phyloP scores from a whole-genome alignment of 768 basidiomycete species.

The Phylloporus arenicola region DNA sequence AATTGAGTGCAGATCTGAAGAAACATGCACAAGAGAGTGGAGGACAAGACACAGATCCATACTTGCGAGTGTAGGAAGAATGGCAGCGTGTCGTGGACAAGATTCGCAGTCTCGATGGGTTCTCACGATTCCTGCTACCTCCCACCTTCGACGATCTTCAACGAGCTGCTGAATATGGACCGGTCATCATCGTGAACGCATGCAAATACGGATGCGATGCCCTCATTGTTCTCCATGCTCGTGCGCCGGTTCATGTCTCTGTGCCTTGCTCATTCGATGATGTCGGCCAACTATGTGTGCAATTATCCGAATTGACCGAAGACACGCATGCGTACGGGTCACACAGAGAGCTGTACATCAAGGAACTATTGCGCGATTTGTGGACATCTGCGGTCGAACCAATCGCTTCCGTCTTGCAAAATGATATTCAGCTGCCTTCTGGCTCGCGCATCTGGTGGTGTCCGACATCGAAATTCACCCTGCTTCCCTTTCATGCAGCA shows the following conservation, averaged over 20 bases:
- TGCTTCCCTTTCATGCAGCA: not conserved
- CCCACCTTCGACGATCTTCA: not conserved
- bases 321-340: not conserved
- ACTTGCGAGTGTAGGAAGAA: not conserved
- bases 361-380: not conserved
- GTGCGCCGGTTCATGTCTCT: not conserved
- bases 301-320: not conserved
- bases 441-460: not conserved
- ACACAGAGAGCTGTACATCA: not conserved
- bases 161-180: not conserved
- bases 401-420: not conserved
- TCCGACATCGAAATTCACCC: not conserved
- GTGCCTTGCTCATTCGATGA: not conserved
- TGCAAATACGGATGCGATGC: not conserved
- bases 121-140: not conserved
- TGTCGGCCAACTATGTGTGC: not conserved
- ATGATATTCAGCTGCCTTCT: not conserved
- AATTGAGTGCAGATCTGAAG: not conserved
- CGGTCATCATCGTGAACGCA: not conserved
- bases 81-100: not conserved
- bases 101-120: not conserved
- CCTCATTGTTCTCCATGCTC: not conserved
- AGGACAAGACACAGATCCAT: not conserved
- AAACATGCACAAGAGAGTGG: not conserved
- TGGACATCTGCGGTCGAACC: not conserved